Base-by-base conservation (phyloP, 106 monocot genomes). In the Phalaenopsis equestris region DNA sequence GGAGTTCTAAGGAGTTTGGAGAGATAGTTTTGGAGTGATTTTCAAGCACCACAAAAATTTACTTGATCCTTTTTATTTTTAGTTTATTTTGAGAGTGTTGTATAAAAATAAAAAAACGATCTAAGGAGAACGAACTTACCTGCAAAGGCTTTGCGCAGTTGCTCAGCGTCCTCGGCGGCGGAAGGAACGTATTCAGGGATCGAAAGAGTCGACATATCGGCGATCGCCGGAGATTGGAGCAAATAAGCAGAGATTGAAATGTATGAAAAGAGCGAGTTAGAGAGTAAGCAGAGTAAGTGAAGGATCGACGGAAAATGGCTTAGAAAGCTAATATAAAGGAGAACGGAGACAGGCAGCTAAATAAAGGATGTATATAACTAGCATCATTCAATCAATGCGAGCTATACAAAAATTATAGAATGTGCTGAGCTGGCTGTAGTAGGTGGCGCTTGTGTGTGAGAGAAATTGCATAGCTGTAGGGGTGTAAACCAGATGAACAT, bases 141-240 rank as follows among this genome's bases (percentile, higher is more conserved):
- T 81, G 81, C 19, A 77, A 93, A 90, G 41, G 93, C 93, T 80
- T 93, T 90, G 68, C 82, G 90, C 65, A 93, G 93, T 23, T 90
- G 86, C 55, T 93, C 93, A 83, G 83, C 84, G 80, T 93, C 93
- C 30, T 90, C 93, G 42, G 56, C 67, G 45, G 88, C 79, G 23
- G 85, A 61, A 2, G 93, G 93, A 19, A 88, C 82, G 75, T 56
- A n/a, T 30, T 21, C 56, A 19, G 93, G 90, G 24, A 90, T 86
- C 19, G 86, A 79, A 41, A 93, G 75, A 30, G 90, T 83, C 83
- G 93, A 82, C 93, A 93, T 93, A 1, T 72, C 74, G 41, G 43
- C 5, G 72, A 41, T 72, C 37, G 72, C 7, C 72, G 72, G 52
- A 10, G 3, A 52, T 12, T 14, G 52, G 72, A 72, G 41, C 41